phyloP scores from a whole-genome alignment of 306 rosid species.

The Fragaria ananassa region DNA sequence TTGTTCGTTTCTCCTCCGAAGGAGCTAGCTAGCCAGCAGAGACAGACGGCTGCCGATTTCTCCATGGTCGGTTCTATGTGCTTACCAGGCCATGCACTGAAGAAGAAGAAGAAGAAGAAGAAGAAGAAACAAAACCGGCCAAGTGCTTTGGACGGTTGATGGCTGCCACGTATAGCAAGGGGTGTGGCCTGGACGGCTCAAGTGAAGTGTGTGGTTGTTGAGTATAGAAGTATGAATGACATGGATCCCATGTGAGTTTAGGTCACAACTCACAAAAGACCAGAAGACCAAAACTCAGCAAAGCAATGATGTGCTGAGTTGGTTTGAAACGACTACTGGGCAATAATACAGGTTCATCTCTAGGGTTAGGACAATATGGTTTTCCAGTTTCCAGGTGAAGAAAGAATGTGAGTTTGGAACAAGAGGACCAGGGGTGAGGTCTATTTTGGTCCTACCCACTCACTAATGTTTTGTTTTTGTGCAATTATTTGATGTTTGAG shows the following conservation, averaged over 20 bases:
- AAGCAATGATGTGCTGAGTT: conserved; percentile 11
- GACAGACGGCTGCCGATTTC: not conserved
- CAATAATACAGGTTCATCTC: not conserved
- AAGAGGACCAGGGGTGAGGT: not conserved
- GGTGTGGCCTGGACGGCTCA: conserved; percentile 7
- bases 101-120: not conserved
- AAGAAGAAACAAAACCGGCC: not conserved
- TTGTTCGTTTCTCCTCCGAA: not conserved
- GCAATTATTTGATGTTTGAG: not conserved
- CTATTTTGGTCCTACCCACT: not conserved
- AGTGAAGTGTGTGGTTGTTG: not conserved
- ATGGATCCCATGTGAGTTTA: conserved; percentile 12
- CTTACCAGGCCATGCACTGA: not conserved
- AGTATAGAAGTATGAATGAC: not conserved
- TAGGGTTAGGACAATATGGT: not conserved
- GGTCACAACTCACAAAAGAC: not conserved
- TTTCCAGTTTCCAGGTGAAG: not conserved
- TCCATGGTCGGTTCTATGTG: not conserved
- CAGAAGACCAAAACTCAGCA: not conserved
- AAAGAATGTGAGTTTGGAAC: not conserved
- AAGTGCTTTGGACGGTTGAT: not conserved
- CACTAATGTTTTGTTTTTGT: not conserved
- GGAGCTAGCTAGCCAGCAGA: not conserved
- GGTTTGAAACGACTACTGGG: not conserved
- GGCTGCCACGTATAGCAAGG: not conserved